phyloP scores from a whole-genome alignment of 2,329 filamentous ascomycete genomes.

The Penicillium crustosum region DNA sequence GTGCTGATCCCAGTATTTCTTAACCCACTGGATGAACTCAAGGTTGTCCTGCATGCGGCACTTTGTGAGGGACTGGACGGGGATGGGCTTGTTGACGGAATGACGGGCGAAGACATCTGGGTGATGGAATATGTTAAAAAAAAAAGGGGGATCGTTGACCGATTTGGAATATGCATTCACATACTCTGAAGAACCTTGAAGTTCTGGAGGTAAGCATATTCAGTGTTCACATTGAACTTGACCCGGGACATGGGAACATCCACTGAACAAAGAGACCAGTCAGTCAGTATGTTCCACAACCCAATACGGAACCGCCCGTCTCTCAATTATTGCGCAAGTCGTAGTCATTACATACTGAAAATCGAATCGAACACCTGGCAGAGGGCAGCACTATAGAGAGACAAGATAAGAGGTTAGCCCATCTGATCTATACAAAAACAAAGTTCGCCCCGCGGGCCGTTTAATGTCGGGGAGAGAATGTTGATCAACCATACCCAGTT shows the following conservation, averaged over 20 bases:
- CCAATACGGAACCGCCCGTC: background rate
- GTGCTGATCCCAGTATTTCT: conserved; percentile 97
- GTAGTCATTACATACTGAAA: conserved; percentile 60
- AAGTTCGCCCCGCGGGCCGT: background rate
- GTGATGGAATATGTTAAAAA: conserved; percentile 12
- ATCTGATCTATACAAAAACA: background rate
- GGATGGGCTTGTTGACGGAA: conserved; percentile 78
- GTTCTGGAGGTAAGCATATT: conserved; percentile 97
- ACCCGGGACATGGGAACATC: conserved; percentile 94
- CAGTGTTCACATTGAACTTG: conserved; percentile 96
- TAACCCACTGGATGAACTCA: conserved; percentile 96
- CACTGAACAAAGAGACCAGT: conserved; percentile 45
- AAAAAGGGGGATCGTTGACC: background rate
- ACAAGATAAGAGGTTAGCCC: background rate
- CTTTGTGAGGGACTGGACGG: conserved; percentile 85
- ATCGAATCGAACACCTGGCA: conserved; percentile 99
- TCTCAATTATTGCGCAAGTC: background rate
- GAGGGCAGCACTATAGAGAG: conserved; percentile 70
- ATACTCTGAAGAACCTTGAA: conserved; percentile 96
- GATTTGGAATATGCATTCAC: conserved; percentile 31
- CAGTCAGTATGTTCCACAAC: conserved; percentile 6
- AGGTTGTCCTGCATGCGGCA: conserved; percentile 99
- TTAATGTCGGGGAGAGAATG: conserved; percentile 9
- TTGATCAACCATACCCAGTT: conserved; percentile 69
- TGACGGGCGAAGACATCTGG: conserved; percentile 78